Base-by-base conservation (phyloP, 192 early-diverging fungal species). In the Phlyctochytrium arcticum region DNA sequence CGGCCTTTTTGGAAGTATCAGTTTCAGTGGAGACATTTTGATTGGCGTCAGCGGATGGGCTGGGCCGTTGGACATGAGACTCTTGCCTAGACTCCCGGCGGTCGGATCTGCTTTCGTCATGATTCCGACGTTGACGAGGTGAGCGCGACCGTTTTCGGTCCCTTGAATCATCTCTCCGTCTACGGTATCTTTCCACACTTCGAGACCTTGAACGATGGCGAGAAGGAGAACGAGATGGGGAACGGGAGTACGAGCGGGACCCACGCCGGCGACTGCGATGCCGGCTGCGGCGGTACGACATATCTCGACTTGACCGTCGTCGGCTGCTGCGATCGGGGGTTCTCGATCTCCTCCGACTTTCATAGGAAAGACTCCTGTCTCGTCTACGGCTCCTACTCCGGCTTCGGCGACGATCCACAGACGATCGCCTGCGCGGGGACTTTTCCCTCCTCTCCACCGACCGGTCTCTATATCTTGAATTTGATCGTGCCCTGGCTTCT, bases 1-100 rank as follows among this genome's bases (percentile, higher is more conserved):
- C 70, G 33, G 74, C 75, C 70, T 77, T 75, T 53, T 76, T 71
- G 34, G 0, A 17, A 30, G 19, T n/a, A n/a, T n/a, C n/a, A n/a
- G n/a, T n/a, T n/a, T n/a, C n/a, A n/a, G n/a, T n/a, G n/a, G n/a
- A n/a, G n/a, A n/a, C n/a, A n/a, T n/a, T n/a, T n/a, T n/a, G n/a
- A n/a, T n/a, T n/a, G n/a, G n/a, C n/a, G n/a, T n/a, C n/a, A n/a
- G n/a, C n/a, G n/a, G n/a, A n/a, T n/a, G n/a, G n/a, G n/a, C n/a
- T n/a, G n/a, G n/a, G n/a, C n/a, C n/a, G n/a, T n/a, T n/a, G n/a
- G n/a, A n/a, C n/a, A n/a, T n/a, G n/a, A n/a, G n/a, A n/a, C n/a
- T n/a, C n/a, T n/a, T n/a, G n/a, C n/a, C n/a, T n/a, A n/a, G n/a
- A 12, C 39, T 44, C 39, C 39, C 15, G 39, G 21, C 39, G 12